Evolutionary conservation across 2,329 filamentous ascomycete genomes (phyloP).

Genomic region (Laburnicola sp.): DNA sequence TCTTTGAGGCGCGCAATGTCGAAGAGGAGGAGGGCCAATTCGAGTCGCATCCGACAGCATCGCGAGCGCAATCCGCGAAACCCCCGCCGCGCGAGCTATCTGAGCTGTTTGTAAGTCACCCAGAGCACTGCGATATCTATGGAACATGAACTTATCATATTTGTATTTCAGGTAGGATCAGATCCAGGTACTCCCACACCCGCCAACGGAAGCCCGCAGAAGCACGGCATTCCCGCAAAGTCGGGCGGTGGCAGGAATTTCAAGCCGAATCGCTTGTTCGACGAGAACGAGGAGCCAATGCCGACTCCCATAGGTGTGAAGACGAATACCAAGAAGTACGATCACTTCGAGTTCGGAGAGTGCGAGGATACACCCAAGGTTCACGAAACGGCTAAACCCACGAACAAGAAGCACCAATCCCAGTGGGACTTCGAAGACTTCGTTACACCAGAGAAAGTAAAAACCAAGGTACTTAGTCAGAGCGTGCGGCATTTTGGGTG

Average conservation of each 20-base stretch:
- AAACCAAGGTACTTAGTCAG: conserved; percentile 65
- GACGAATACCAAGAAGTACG: conserved; percentile 76
- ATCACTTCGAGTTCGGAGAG: conserved; percentile 82
- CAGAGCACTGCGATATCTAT: not conserved
- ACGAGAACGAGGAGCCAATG: conserved; percentile 48
- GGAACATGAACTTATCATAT: not conserved
- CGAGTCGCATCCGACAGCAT: conserved; percentile 57
- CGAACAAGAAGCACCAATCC: conserved; percentile 62
- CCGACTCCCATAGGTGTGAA: conserved; percentile 52
- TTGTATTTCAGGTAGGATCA: conserved; percentile 39
- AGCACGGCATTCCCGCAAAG: conserved; percentile 49
- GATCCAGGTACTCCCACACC: conserved; percentile 45
- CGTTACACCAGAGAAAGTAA: conserved; percentile 75
- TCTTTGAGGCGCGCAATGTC: conserved; percentile 72
- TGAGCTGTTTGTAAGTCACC: conserved; percentile 64
- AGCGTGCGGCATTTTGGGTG: conserved; percentile 76
- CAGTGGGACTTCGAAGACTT: conserved; percentile 93
- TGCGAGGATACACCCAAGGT: conserved; percentile 51
- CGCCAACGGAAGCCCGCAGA: conserved; percentile 41
- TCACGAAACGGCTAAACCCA: conserved; percentile 30
- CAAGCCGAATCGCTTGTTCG: conserved; percentile 59
- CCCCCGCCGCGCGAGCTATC: conserved; percentile 66
- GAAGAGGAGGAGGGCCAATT: conserved; percentile 57
- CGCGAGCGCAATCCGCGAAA: conserved; percentile 68
- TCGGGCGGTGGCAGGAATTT: conserved; percentile 56